Evolutionary conservation across 768 basidiomycete genomes (phyloP).

Genomic region (Panaeolus papilionaceus): DNA sequence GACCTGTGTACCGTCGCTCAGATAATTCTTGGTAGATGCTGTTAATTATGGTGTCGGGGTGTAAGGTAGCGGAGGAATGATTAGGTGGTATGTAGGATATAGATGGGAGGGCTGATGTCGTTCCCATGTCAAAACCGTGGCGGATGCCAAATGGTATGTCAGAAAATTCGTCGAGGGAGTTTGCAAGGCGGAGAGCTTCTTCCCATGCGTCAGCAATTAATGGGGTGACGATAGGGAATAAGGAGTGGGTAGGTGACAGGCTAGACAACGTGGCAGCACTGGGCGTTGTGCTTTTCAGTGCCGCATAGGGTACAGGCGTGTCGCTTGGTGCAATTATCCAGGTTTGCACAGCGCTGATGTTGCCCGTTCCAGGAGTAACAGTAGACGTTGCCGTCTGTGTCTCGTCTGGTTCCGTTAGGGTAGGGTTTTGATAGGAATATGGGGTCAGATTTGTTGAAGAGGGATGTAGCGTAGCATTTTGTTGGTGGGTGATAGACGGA

Average conservation of each 20-base stretch:
- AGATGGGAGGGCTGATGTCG: no score
- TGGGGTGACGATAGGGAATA: conserved; percentile 33
- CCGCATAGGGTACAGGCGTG: conserved; percentile 41
- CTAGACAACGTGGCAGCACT: conserved; percentile 27
- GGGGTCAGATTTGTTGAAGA: not conserved
- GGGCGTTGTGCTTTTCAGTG: conserved; percentile 34
- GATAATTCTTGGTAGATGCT: no score
- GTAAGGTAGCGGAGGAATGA: no score
- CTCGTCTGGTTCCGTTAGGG: not conserved
- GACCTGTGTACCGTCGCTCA: no score
- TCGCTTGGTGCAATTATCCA: not conserved
- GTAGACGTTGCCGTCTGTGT: not conserved
- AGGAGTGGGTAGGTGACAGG: conserved; percentile 29
- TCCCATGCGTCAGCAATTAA: no score
- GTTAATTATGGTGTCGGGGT: no score
- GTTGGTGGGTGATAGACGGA: not conserved
- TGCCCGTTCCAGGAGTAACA: conserved; percentile 9
- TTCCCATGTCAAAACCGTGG: no score
- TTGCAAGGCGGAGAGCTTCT: no score
- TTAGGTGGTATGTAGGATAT: no score
- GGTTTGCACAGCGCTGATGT: conserved; percentile 6
- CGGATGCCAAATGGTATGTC: no score
- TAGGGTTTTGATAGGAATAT: not conserved
- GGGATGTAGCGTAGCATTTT: not conserved
- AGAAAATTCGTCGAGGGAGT: no score